Conservation (phyloP, 2,329 filamentous ascomycete species). For the Fusarium penzigii region DNA sequence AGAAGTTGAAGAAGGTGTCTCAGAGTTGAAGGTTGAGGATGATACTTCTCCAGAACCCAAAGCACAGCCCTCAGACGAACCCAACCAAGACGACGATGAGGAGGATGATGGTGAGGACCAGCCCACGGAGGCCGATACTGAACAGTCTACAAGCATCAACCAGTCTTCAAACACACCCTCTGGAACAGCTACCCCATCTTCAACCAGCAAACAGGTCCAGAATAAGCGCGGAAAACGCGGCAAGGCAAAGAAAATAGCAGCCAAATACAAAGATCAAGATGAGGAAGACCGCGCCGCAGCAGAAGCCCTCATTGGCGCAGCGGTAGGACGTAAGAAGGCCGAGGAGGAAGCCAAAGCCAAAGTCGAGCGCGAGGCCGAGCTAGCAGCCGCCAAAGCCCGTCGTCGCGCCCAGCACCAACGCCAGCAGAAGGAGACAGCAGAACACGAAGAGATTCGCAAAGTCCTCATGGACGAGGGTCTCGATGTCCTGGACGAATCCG, state of each 20-base stretch:
- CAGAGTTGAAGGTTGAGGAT: conserved; percentile 28
- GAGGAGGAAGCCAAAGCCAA: conserved; percentile 70
- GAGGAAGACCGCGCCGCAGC: conserved; percentile 87
- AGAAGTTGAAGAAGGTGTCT: conserved; percentile 25
- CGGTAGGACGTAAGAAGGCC: conserved; percentile 64
- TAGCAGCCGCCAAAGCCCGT: conserved; percentile 70
- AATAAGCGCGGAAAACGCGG: conserved; percentile 73
- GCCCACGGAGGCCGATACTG: conserved; percentile 9
- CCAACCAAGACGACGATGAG: conserved; percentile 19
- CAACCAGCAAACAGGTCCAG: conserved; percentile 40
- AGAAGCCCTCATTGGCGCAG: conserved; percentile 82
- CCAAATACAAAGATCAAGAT: conserved; percentile 92
- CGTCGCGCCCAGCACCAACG: conserved; percentile 78
- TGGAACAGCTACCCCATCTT: conserved; percentile 10
- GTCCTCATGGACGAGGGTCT: conserved; percentile 59
- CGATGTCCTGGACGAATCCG: conserved; percentile 61
- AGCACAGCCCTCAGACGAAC: conserved; percentile 36
- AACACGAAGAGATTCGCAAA: conserved; percentile 71
- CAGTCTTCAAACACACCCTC: conserved; percentile 8
- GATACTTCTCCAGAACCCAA: conserved; percentile 20
- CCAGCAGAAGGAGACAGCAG: conserved; percentile 72
- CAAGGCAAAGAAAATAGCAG: conserved; percentile 84
- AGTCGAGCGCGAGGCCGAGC: conserved; percentile 66
- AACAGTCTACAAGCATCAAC: conserved; percentile 19
- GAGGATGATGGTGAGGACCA: conserved; percentile 28